Evolutionary conservation across 176 grass and related monocot genomes (phyloP).

Genomic region (Oryza brachyantha): DNA sequence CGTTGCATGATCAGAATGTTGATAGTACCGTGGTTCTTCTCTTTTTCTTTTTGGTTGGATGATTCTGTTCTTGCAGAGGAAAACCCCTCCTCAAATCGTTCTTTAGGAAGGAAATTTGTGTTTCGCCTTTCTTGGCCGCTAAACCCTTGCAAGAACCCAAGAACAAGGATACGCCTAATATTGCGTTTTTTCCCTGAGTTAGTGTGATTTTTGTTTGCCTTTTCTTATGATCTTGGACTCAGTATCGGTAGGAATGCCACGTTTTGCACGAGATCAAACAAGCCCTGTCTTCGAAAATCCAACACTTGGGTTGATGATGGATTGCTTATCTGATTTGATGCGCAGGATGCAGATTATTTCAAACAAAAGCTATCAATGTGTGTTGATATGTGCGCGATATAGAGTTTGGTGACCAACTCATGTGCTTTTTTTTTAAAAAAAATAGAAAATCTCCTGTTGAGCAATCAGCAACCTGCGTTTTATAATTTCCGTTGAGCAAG

Average conservation of each 20-base stretch:
- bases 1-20: background rate
- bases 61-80: background rate
- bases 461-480: background rate
- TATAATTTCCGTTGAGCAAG: background rate
- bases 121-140: background rate
- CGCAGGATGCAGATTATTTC: background rate
- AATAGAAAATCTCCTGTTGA: too few species aligned
- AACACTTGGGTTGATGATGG: background rate
- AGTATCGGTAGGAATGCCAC: background rate
- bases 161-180: background rate
- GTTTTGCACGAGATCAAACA: background rate
- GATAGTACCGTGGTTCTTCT: too few species aligned
- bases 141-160: background rate
- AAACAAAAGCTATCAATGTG: background rate
- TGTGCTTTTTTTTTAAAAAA: background rate
- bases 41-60: background rate
- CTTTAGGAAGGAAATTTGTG: background rate
- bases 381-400: background rate
- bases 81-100: background rate
- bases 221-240: background rate
- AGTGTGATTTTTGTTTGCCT: background rate
- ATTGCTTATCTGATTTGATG: background rate
- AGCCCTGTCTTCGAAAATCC: background rate
- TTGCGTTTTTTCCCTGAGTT: background rate
- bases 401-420: background rate